Conservation (phyloP, 2,329 filamentous ascomycete genomes). For the Fusarium austroafricanum region DNA sequence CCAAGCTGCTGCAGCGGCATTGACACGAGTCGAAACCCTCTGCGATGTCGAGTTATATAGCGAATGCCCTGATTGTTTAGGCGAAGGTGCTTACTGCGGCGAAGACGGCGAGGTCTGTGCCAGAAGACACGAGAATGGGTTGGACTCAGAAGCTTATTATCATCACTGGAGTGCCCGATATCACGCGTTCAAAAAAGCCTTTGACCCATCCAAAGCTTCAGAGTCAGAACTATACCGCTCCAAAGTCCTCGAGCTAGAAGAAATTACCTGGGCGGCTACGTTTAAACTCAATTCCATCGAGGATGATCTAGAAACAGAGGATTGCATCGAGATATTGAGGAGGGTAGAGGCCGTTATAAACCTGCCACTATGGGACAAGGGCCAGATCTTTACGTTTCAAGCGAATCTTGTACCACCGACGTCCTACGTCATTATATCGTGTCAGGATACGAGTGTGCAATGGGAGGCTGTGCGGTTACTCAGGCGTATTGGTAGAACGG, state of each 20-base stretch:
- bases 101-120: neutral
- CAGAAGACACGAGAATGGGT: rapidly evolving
- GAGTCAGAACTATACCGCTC: neutral
- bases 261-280: neutral
- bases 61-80: neutral
- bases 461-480: constrained; percentile 18
- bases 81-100: neutral
- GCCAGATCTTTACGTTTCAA: constrained; percentile 12
- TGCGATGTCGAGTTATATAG: neutral
- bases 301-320: neutral
- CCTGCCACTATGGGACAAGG: neutral
- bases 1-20: constrained; percentile 1
- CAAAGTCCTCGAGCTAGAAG: constrained; percentile 16
- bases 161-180: constrained; percentile 19
- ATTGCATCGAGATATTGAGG: constrained; percentile 6
- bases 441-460: constrained; percentile 7
- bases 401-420: constrained; percentile 12
- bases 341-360: constrained; percentile 5
- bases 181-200: neutral
- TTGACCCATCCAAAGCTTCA: constrained; percentile 1
- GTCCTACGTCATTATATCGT: constrained; percentile 22
- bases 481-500: neutral
- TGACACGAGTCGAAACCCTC: neutral
- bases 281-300: neutral
- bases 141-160: neutral